Conservation (phyloP, 106 monocot genomes). For the Amphibolis antarctica region DNA sequence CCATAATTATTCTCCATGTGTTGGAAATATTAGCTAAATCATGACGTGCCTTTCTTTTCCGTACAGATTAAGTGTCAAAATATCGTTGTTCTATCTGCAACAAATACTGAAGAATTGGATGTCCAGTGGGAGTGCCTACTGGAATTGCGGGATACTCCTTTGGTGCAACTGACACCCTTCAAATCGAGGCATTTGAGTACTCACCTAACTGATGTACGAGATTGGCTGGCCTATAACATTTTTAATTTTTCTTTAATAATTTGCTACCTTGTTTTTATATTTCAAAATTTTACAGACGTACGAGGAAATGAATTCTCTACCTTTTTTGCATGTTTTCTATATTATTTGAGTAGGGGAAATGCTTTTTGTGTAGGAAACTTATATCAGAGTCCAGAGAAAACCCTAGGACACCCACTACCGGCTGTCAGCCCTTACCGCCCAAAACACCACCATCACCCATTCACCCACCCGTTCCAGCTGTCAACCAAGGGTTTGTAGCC, state of each 20-base stretch:
- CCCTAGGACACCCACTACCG: too few relatives aligned
- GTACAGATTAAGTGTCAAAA: conserved; percentile 20
- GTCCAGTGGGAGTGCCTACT: conserved; percentile 18
- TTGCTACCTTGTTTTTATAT: too few relatives aligned
- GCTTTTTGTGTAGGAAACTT: too few relatives aligned
- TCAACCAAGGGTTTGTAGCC: too few relatives aligned
- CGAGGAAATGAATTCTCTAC: too few relatives aligned
- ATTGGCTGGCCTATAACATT: not conserved
- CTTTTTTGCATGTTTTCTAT: too few relatives aligned
- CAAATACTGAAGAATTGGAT: conserved; percentile 13
- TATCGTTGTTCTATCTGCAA: conserved; percentile 22
- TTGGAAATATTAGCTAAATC: not conserved
- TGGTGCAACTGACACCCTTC: conserved; percentile 13
- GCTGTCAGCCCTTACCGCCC: too few relatives aligned
- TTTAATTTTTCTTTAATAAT: not conserved
- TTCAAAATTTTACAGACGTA: too few relatives aligned
- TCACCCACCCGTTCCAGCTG: too few relatives aligned
- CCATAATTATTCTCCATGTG: not conserved
- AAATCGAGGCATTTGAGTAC: conserved; percentile 17
- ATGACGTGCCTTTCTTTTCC: not conserved
- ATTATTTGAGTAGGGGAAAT: too few relatives aligned
- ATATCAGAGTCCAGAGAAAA: too few relatives aligned
- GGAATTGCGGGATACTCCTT: conserved; percentile 11
- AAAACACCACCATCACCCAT: too few relatives aligned
- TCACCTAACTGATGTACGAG: conserved; percentile 15